Conservation (phyloP, 2,329 filamentous ascomycete genomes). For the Cordyceps farinosa region DNA sequence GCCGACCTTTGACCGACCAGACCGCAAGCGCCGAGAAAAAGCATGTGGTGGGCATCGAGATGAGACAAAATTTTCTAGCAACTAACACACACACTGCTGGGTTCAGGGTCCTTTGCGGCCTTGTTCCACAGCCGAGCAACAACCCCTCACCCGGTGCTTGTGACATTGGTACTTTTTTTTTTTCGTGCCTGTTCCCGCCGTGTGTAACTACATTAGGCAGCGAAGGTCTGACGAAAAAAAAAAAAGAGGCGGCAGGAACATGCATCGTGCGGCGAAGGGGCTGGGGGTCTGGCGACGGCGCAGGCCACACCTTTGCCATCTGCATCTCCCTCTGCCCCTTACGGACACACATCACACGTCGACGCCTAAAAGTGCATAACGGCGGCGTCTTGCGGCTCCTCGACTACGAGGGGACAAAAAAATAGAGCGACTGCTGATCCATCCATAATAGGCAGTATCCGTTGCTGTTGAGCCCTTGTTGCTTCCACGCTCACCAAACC, state of each 20-base stretch:
- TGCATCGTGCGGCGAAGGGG: background rate
- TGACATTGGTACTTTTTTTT: background rate
- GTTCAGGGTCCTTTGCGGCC: background rate
- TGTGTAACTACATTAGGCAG: background rate
- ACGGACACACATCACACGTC: background rate
- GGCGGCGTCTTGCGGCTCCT: background rate
- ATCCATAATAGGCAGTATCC: background rate
- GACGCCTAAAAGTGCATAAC: background rate
- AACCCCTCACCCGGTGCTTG: background rate
- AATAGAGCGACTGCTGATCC: background rate
- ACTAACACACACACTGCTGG: background rate
- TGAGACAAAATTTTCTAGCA: background rate
- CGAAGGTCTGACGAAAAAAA: background rate
- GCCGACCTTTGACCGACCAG: background rate
- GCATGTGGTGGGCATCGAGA: background rate
- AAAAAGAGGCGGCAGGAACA: background rate
- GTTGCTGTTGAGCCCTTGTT: background rate
- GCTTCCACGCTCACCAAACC: too few species aligned
- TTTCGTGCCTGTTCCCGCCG: background rate
- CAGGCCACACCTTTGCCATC: background rate
- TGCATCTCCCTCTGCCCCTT: background rate
- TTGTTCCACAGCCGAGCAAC: background rate
- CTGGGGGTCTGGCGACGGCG: background rate
- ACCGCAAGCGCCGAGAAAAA: background rate
- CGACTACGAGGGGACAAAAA: background rate